Evolutionary conservation across 148 eudicot genomes (phyloP).

Genomic region (Hydrangea macrophylla): DNA sequence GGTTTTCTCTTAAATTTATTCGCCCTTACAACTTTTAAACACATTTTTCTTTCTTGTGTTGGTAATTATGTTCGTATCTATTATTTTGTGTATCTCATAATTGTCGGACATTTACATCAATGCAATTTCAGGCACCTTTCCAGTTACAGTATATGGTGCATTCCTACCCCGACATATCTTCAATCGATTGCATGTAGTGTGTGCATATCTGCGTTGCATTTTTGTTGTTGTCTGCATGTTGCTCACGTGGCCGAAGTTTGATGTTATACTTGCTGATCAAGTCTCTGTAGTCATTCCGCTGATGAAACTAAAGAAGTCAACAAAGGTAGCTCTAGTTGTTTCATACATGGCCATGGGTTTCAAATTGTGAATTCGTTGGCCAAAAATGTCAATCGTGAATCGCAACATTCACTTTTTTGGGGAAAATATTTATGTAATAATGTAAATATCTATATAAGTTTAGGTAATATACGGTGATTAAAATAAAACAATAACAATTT

Average conservation of each 20-base stretch:
- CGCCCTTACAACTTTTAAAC: neutral
- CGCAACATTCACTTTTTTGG: no score
- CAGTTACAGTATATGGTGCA: constrained; percentile 84
- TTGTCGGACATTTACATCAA: neutral
- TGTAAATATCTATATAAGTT: no score
- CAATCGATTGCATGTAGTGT: constrained; percentile 87
- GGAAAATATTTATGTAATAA: no score
- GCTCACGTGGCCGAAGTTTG: constrained; percentile 81
- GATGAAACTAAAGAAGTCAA: constrained; percentile 57
- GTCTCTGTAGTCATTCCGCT: constrained; percentile 82
- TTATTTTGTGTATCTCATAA: neutral
- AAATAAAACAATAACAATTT: no score
- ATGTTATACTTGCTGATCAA: constrained; percentile 84
- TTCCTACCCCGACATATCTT: constrained; percentile 86
- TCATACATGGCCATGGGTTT: no score
- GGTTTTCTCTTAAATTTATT: no score
- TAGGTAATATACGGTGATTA: no score
- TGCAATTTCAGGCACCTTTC: constrained; percentile 57
- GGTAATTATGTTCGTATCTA: neutral
- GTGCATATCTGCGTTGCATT: constrained; percentile 88
- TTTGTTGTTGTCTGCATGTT: constrained; percentile 78
- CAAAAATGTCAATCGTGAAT: no score
- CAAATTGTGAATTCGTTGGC: no score
- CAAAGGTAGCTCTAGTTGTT: constrained; percentile 50
- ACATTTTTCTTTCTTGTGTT: neutral